Conservation (phyloP, 257 asterid genomes). For the Solanum chilense region DNA sequence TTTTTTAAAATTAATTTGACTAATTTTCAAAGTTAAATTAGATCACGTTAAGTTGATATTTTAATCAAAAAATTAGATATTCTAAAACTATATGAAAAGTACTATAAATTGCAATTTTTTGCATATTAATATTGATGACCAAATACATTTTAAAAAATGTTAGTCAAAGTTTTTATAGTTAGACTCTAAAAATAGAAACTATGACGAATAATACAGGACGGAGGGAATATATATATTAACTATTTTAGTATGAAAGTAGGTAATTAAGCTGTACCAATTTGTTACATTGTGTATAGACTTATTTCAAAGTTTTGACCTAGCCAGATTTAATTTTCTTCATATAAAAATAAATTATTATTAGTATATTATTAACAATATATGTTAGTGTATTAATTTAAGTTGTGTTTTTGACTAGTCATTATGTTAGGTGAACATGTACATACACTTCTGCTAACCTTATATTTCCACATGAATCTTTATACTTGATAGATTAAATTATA, state of each 20-base stretch:
- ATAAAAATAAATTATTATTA: not conserved
- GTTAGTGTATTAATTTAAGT: not conserved
- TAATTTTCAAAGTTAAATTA: too few relatives aligned
- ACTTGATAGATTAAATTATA: not conserved
- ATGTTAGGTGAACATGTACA: not conserved
- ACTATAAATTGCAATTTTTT: too few relatives aligned
- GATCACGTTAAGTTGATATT: too few relatives aligned
- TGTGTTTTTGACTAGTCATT: not conserved
- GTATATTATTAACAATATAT: not conserved
- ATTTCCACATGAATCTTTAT: not conserved
- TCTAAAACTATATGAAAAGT: too few relatives aligned
- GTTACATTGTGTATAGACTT: not conserved
- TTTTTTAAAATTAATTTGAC: too few relatives aligned
- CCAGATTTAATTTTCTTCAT: not conserved
- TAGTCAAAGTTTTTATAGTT: too few relatives aligned
- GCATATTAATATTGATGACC: too few relatives aligned
- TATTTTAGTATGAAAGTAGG: not conserved
- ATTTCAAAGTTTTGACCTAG: not conserved
- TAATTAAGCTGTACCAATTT: not conserved
- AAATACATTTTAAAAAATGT: too few relatives aligned
- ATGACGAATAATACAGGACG: too few relatives aligned
- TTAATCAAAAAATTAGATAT: too few relatives aligned
- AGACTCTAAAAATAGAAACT: too few relatives aligned
- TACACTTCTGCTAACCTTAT: not conserved
- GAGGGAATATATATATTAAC: not conserved